Conservation (phyloP, 352 stramenopile genomes). For the Pythium dissimile region DNA sequence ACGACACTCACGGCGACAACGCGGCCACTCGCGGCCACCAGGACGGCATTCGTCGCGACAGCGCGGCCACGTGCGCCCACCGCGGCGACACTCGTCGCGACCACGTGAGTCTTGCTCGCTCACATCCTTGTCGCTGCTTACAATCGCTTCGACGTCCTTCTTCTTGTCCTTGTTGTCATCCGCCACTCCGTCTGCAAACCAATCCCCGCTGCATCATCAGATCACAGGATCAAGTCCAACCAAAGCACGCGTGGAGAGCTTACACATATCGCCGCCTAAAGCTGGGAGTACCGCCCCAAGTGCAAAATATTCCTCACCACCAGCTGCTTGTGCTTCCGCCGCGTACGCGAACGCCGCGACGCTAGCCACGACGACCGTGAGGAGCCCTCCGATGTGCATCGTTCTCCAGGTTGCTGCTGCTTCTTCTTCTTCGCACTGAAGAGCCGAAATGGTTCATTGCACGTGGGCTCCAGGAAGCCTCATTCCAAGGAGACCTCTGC, state of each 20-base stretch:
- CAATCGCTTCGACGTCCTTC: neutral
- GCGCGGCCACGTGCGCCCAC: constrained; percentile 5
- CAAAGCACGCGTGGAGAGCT: neutral
- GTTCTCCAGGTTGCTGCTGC: neutral
- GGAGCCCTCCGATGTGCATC: neutral
- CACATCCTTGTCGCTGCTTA: neutral
- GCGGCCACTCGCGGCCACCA: constrained; percentile 4
- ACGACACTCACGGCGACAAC: constrained; percentile 2
- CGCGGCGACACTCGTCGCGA: constrained; percentile 10
- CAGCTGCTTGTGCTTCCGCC: neutral
- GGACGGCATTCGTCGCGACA: constrained; percentile 14
- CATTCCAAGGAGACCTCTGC: no score
- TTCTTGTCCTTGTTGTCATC: constrained; percentile 6
- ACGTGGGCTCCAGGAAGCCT: no score
- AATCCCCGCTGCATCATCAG: no score
- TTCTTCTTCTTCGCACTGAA: no score
- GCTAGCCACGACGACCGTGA: neutral
- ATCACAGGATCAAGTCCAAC: neutral
- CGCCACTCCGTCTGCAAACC: neutral
- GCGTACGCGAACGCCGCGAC: neutral
- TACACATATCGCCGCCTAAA: neutral
- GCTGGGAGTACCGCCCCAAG: neutral
- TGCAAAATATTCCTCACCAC: neutral
- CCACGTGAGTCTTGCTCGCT: constrained; percentile 1
- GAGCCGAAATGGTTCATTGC: no score